Percentiles rank a stretch among this genome's conserved stretches.
These are phyloP conservation scores for Adansonia gregorii DNA, from an alignment of 441 rosid species.

Conservation along the genomic window DNA sequence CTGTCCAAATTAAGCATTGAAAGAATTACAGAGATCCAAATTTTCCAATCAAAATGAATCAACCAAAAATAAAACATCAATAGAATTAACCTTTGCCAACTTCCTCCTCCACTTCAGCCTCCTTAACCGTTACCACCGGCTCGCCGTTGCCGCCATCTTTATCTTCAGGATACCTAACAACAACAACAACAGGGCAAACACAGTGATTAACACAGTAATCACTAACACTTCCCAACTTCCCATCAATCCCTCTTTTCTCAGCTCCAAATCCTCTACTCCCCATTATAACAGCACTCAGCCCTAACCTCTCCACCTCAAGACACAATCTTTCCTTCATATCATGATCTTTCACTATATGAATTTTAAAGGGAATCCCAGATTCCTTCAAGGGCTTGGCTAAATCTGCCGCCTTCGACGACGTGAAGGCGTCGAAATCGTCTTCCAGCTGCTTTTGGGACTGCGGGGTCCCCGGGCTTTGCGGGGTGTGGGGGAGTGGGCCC, in stretches of 20 bases:
- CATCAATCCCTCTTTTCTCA: constrained; percentile 65
- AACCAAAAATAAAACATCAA: not conserved
- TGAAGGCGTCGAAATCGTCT: constrained; percentile 77
- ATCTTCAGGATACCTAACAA: constrained; percentile 65
- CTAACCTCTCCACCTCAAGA: constrained; percentile 88
- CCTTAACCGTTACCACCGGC: constrained; percentile 52
- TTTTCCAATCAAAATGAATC: not conserved
- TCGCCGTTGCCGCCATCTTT: constrained; percentile 52
- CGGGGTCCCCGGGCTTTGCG: constrained; percentile 7
- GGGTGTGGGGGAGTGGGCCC: constrained; percentile 71
- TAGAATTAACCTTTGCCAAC: not conserved
- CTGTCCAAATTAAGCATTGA: not conserved
- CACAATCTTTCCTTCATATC: constrained; percentile 90
- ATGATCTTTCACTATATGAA: constrained; percentile 86
- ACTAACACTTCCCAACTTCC: constrained; percentile 79
- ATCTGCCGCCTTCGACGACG: constrained; percentile 67
- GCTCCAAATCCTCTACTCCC: constrained; percentile 91
- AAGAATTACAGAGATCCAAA: not conserved
- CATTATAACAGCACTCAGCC: constrained; percentile 81
- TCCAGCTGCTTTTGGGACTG: constrained; percentile 52
- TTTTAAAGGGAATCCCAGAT: constrained; percentile 75
- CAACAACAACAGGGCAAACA: constrained; percentile 86
- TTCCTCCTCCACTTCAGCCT: constrained; percentile 40
- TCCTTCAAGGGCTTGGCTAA: constrained; percentile 79
- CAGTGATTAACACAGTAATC: constrained; percentile 89